Conservation (phyloP, 1,284 basidiomycete genomes). For the Ustilago esculenta region DNA sequence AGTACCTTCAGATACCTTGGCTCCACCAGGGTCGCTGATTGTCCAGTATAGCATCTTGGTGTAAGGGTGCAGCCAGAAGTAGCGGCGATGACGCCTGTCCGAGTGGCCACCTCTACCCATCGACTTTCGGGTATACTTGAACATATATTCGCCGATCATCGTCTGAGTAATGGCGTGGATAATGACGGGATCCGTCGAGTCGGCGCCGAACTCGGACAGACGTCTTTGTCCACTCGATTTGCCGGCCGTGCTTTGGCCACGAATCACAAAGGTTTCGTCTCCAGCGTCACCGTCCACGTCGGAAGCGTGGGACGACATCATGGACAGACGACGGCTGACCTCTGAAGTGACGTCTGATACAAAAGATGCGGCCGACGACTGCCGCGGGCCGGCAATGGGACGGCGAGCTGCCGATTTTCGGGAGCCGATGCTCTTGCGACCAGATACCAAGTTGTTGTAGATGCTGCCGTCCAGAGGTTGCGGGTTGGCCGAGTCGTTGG, state of each 20-base stretch:
- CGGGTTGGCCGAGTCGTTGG: conserved; percentile 33
- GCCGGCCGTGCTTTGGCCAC: conserved; percentile 11
- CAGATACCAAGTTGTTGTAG: conserved; percentile 34
- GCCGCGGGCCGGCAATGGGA: conserved; percentile 31
- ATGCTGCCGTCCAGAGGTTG: conserved; percentile 42
- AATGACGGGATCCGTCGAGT: conserved; percentile 61
- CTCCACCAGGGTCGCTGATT: conserved; percentile 87
- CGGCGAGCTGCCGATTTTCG: conserved; percentile 32
- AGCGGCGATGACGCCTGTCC: conserved; percentile 89
- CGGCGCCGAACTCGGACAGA: conserved; percentile 30
- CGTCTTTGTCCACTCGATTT: conserved; percentile 17
- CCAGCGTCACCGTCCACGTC: conserved; percentile 42
- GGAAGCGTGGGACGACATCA: conserved; percentile 46
- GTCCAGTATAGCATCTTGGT: conserved; percentile 99
- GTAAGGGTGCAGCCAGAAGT: conserved; percentile 99
- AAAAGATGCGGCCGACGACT: conserved; percentile 55
- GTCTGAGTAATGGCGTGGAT: conserved; percentile 97
- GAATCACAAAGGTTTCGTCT: conserved; percentile 39
- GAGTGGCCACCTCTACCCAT: conserved; percentile 86
- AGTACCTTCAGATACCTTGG: conserved; percentile 85
- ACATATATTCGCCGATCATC: conserved; percentile 98
- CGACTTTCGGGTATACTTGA: conserved; percentile 93
- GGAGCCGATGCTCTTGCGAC: conserved; percentile 44
- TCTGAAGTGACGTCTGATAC: conserved; percentile 60
- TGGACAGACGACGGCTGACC: conserved; percentile 50